A percentile compares a stretch with the other conserved stretches of the same genome.
phyloP scores from a whole-genome alignment of 306 rosid species.

The Sesbania bispinosa region DNA sequence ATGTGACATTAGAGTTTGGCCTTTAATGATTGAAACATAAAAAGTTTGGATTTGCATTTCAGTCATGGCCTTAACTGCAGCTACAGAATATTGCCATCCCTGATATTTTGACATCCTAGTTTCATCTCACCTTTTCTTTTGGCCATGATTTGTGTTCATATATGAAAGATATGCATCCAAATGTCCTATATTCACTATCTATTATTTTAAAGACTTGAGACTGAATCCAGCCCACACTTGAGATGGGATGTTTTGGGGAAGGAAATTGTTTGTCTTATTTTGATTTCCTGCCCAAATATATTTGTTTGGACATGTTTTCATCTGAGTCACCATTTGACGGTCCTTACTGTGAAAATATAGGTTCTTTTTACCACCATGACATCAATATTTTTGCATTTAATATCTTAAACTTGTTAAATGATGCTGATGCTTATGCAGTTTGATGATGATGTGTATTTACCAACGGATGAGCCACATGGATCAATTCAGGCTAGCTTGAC shows the following conservation, averaged over 20 bases:
- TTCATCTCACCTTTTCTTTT: neutral
- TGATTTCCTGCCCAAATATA: neutral
- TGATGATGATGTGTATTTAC: conserved; percentile 83
- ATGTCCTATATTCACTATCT: neutral
- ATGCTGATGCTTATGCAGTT: conserved; percentile 50
- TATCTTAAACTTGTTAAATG: conserved; percentile 2
- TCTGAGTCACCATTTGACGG: neutral
- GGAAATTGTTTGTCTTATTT: neutral
- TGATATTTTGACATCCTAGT: neutral
- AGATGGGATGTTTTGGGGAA: neutral
- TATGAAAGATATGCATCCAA: neutral
- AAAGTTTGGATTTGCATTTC: neutral
- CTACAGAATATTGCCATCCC: neutral
- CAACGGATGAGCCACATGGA: conserved; percentile 94
- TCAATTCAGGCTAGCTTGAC: conserved; percentile 85
- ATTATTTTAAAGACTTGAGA: neutral
- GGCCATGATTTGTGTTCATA: neutral
- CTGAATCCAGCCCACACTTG: neutral
- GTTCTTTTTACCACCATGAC: neutral
- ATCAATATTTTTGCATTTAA: too few relatives aligned
- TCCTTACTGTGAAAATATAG: neutral
- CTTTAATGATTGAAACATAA: neutral
- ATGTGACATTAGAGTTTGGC: neutral
- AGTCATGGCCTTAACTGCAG: neutral
- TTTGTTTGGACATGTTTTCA: neutral